A percentile compares a stretch with the other conserved stretches of the same genome.
phyloP scores from a whole-genome alignment of 2,329 filamentous ascomycete genomes.

The Cadophora sp. region DNA sequence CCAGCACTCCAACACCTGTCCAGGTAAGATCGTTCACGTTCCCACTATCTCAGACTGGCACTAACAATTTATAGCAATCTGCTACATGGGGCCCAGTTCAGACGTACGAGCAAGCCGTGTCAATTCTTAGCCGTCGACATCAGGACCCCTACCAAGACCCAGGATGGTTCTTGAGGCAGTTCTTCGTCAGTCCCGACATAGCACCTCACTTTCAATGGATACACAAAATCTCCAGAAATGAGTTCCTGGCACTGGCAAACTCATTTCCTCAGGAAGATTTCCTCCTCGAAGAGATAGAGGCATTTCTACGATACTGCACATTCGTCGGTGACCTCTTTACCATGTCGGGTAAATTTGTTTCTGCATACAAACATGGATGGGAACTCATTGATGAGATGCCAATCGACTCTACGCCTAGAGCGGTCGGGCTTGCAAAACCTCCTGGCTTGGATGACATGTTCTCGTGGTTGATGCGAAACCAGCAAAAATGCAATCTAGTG shows the following conservation, averaged over 20 bases:
- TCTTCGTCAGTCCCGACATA: background rate
- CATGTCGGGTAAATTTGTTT: background rate
- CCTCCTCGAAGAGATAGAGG: background rate
- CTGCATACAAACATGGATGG: background rate
- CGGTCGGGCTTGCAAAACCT: background rate
- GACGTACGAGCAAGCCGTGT: background rate
- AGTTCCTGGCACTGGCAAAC: background rate
- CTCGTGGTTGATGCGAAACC: background rate
- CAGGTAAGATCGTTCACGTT: background rate
- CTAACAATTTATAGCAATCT: background rate
- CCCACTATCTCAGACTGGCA: background rate
- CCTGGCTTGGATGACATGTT: background rate
- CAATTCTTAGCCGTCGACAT: background rate
- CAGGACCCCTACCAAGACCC: background rate
- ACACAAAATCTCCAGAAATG: background rate
- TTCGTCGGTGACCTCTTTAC: background rate
- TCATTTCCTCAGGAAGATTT: background rate
- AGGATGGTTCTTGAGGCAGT: background rate
- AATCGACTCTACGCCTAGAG: background rate
- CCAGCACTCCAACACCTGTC: background rate
- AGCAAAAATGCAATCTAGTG: background rate
- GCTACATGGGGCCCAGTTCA: background rate
- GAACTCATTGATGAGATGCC: conserved; percentile 2
- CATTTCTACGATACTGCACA: background rate
- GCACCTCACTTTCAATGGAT: conserved; percentile 2